Conservation (phyloP, 805 yeast genomes). For the Millerozyma acaciae region DNA sequence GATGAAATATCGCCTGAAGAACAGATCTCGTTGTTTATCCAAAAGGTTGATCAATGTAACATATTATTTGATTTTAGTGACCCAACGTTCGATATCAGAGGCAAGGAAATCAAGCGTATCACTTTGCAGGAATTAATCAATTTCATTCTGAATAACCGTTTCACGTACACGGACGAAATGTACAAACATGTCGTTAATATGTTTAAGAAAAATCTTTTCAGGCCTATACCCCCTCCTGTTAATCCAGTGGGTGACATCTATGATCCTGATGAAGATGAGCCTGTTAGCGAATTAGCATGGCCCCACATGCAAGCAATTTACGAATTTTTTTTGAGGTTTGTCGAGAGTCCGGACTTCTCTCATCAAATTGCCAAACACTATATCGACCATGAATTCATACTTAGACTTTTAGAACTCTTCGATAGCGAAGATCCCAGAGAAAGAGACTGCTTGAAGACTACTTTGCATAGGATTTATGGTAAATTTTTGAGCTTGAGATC, state of each 20-base stretch:
- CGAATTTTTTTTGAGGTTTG: slow-evolving; percentile 87
- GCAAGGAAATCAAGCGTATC: slow-evolving; percentile 85
- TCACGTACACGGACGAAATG: slow-evolving; percentile 86
- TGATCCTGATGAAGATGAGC: slow-evolving; percentile 99
- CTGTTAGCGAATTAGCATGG: slow-evolving; percentile 95
- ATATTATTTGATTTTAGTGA: slow-evolving; percentile 91
- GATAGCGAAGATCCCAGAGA: slow-evolving; percentile 97
- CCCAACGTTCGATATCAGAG: slow-evolving; percentile 86
- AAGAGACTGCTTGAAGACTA: slow-evolving; percentile 91
- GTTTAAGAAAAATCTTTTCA: slow-evolving; percentile 84
- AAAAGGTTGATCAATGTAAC: slow-evolving; percentile 91
- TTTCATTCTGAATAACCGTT: slow-evolving; percentile 76
- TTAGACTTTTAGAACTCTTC: slow-evolving; percentile 78
- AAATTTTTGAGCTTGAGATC: slow-evolving; percentile 87
- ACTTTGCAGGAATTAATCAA: slow-evolving; percentile 88
- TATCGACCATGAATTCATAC: slow-evolving; percentile 86
- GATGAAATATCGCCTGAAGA: slow-evolving; percentile 83
- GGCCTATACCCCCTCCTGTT: slow-evolving; percentile 98
- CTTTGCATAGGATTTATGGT: slow-evolving; percentile 93
- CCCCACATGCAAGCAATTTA: slow-evolving; percentile 97
- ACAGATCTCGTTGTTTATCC: slow-evolving; percentile 72
- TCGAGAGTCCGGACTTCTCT: slow-evolving; percentile 92
- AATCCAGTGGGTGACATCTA: slow-evolving; percentile 94
- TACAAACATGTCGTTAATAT: slow-evolving; percentile 82
- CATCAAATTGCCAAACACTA: slow-evolving; percentile 90